Conservation (phyloP, 495 filamentous ascomycete genomes). For the Penicillium goetzii region DNA sequence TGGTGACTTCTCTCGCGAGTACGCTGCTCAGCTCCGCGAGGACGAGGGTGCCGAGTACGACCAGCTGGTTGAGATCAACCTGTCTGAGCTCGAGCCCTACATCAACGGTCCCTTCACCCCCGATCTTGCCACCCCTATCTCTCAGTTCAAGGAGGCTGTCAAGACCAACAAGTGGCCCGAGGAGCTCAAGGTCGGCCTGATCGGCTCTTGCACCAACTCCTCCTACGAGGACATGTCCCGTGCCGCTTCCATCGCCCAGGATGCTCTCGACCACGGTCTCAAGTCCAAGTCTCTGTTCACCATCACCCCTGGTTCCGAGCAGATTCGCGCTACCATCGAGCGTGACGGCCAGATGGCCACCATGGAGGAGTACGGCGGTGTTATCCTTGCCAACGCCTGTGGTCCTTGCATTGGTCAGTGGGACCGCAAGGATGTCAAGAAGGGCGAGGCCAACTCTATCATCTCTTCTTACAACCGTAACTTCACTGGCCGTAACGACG, state of each 20-base stretch:
- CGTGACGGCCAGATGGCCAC: conserved; percentile 95
- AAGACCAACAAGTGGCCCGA: conserved; percentile 95
- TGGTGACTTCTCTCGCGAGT: conserved; percentile 83
- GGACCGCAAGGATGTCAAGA: conserved; percentile 93
- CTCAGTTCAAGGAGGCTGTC: conserved; percentile 94
- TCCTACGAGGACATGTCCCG: conserved; percentile 99
- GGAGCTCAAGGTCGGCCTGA: conserved; percentile 89
- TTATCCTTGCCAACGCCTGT: conserved; percentile 96
- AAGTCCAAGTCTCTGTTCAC: conserved; percentile 94
- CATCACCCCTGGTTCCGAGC: conserved; percentile 95
- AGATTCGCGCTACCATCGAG: conserved; percentile 93
- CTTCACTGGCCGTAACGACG: conserved; percentile 99
- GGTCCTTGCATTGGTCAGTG: conserved; percentile 85
- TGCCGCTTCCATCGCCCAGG: conserved; percentile 89
- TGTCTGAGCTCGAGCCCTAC: conserved; percentile 92
- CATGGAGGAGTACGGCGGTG: conserved; percentile 95
- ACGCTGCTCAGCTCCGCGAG: conserved; percentile 83
- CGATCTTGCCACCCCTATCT: conserved; percentile 96
- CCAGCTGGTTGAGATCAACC: conserved; percentile 93
- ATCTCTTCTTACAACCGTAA: conserved; percentile 98
- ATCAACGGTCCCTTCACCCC: conserved; percentile 99
- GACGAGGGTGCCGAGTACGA: conserved; percentile 97
- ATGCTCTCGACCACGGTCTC: conserved; percentile 90
- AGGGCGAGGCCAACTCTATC: conserved; percentile 96
- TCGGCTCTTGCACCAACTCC: conserved; percentile 99